Evolutionary conservation across 164 flowering plant genomes (phyloP).

Genomic region (Chimonanthus praecox): DNA sequence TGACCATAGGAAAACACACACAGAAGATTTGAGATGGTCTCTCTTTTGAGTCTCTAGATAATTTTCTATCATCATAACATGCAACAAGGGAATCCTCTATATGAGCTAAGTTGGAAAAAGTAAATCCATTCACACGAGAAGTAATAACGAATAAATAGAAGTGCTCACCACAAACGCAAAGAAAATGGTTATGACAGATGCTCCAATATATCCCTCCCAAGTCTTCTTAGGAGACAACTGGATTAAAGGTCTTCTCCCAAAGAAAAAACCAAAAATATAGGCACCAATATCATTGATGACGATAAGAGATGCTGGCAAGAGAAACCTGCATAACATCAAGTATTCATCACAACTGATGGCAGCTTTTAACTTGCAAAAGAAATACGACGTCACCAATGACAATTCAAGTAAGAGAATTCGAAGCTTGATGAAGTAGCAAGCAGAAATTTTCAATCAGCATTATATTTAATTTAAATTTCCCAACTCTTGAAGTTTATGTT

Average conservation of each 20-base stretch:
- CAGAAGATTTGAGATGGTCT: too few relatives aligned
- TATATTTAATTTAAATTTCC: too few relatives aligned
- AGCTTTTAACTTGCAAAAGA: not conserved
- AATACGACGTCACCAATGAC: not conserved
- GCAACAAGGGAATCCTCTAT: too few relatives aligned
- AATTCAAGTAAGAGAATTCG: not conserved
- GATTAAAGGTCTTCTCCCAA: conserved; percentile 93
- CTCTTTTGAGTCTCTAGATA: too few relatives aligned
- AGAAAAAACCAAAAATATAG: conserved; percentile 90
- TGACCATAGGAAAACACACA: too few relatives aligned
- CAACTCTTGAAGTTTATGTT: too few relatives aligned
- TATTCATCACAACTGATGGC: not conserved
- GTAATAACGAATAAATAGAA: not conserved
- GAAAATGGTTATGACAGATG: conserved; percentile 72
- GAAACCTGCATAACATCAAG: conserved; percentile 67
- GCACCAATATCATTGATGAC: conserved; percentile 95
- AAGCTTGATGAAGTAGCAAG: too few relatives aligned
- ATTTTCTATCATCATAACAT: too few relatives aligned
- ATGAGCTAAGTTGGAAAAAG: too few relatives aligned
- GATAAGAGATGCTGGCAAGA: conserved; percentile 96
- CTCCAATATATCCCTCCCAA: conserved; percentile 99
- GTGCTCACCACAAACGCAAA: conserved; percentile 78
- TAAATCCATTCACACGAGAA: too few relatives aligned
- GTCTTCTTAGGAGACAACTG: conserved; percentile 97
- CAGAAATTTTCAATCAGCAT: too few relatives aligned